Evolutionary conservation across 345 rosid genomes (phyloP), one percentile per base, ranked within the genome.

Genomic region (Zanthoxylum bungeanum): DNA sequence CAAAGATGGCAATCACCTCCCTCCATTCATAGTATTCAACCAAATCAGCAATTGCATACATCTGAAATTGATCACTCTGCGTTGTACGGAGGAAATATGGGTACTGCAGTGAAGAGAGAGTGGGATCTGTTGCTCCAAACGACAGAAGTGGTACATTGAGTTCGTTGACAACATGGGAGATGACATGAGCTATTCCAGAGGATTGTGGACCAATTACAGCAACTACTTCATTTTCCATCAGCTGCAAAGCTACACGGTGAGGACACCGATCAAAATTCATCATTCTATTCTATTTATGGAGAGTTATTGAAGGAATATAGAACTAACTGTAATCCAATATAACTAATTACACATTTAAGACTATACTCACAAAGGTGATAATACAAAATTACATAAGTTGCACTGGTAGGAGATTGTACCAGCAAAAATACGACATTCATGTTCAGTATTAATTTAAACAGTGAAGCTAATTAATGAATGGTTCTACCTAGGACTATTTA

Each of bases 171-270:
- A 85, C 80, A 64, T 89, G 93, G 36, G 98, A 90, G 73, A 94
- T 85, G 63, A 92, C 73, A 72, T 92, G 98, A 71, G 95, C 93
- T 82, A 94, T 82, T 34, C 89, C 97, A 9, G 98, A 94, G 72
- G 97, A 94, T 66, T 92, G 98, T 30, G 98, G 98, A 72, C 98
- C 98, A 72, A 94, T 82, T 62, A 82, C 96, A 66, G 81, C 85
- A 55, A 87, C 84, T 27, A 94, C 87, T 22, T 85, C 85, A 55
- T 78, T 81, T 81, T 83, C 92, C 87, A 94, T 85, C 72, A 94
- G 81, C 95, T 89, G 89, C 85, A 94, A 79, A 84, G 95, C 98
- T 94, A 79, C 91, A 90, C 40, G 66, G 68, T 57, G 75, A 75
- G 70, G 69, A 77, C 73, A 75, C 44, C 71, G 73, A 75, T 75